Evolutionary conservation across 768 basidiomycete genomes (phyloP), one percentile per base, ranked within the genome.

Genomic region (Tulasnella sp.): DNA sequence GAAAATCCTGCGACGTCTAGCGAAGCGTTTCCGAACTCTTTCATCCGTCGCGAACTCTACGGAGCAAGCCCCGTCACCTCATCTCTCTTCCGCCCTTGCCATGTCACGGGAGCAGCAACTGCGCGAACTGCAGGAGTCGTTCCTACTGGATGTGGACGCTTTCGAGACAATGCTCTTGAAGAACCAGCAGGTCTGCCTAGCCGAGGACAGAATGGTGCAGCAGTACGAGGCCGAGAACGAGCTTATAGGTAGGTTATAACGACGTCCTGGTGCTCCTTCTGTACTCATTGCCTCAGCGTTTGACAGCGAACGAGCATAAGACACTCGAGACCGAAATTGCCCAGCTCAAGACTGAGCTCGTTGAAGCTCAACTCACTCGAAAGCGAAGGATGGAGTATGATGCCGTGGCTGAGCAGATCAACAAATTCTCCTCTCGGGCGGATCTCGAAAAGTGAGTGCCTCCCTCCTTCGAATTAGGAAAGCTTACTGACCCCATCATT

Each of bases 371-470:
- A 82, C 85, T 91, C 82, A 85, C 90, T 77, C 89, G 94, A 70
- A 87, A 86, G 79, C 88, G 91, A 76, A 95, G 94, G 85, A 93
- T 95, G 81, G 94, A 95, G 82, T 95, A 95, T 82, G 94, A 95
- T 85, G 85, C 88, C 70, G 88, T 95, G 51, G 89, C 94, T 3
- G 94, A 95, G 84, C 93, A 91, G 83, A 90, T 94, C 71, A 93
- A 94, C 81, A 88, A 89, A 23, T 84, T 95, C 3, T 93, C 93
- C 5, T 90, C 87, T 80, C 87, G 94, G 75, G 90, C 91, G 11
- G 94, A 95, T 81, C 86, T 94, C 20, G 90, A 92, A 82, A 88
- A 87, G 94, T 95, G 81, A 81, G 91, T 23, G 80, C 79, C 73
- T 67, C 77, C 76, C 80, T 44, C 37, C 42, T 44, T 77, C 69